Evolutionary conservation across 805 yeast species (phyloP), one percentile per base, ranked within the genome.

Genomic region (Myxozyma monticola): DNA sequence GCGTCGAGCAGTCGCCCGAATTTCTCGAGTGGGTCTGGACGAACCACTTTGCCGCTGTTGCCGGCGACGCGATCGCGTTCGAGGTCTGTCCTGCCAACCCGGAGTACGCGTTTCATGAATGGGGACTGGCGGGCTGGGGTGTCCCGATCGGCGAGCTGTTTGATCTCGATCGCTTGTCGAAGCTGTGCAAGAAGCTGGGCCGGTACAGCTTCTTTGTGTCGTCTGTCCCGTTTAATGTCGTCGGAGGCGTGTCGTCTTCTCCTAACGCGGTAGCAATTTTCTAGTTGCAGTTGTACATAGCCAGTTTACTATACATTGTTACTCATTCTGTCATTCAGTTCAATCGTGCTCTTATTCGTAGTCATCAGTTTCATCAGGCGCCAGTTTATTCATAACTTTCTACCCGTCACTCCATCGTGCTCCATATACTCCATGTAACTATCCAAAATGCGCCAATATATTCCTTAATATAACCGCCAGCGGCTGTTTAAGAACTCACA

Each of bases 211-310:
- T 65, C 50, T 65, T 65, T 52, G 51, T 65, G 39, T 45, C 60
- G 12, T 58, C 63, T 22, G 65, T 60, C 6, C 69, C 69, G 9
- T 45, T 62, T 41, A 61, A 63, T 40, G 64, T 61, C 7, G 54
- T 51, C 3, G 67, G 68, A 8, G 69, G 68, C 21, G 68, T 65
- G 1, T 60, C 68, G n/a, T 57, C 66, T 12, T 54, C 67, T 1
- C 67, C 69, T 1, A 75, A 77, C 57, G 77, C 80, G 1, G 36
- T 43, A 10, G 47, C 47, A 1, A 43, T 43, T n/a, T 43, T 43
- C 20, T 43, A 42, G 20, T n/a, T n/a, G n/a, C n/a, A n/a, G n/a
- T n/a, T n/a, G n/a, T n/a, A n/a, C n/a, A n/a, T n/a, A n/a, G n/a
- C n/a, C n/a, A n/a, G n/a, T n/a, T n/a, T n/a, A n/a, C n/a, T n/a